phyloP scores from a whole-genome alignment of 805 yeast genomes.

The Phaffomyces opuntiae region DNA sequence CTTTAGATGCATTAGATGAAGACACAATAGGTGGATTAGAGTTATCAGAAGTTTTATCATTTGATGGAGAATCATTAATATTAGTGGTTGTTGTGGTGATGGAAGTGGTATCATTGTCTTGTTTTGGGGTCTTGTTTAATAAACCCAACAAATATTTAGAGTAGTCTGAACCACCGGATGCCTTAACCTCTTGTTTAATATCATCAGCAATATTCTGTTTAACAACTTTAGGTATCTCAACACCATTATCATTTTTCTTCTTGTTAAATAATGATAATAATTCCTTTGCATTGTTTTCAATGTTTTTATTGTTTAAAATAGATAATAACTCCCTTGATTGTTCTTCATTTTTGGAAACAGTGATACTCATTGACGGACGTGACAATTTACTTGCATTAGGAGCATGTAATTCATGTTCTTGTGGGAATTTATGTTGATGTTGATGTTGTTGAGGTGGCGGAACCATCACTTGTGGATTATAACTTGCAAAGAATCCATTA shows the following conservation, averaged over 20 bases:
- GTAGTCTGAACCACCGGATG: constrained; percentile 6
- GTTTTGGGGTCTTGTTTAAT: constrained; percentile 13
- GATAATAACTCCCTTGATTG: constrained; percentile 38
- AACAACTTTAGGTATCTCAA: background rate
- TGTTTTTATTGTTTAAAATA: constrained; percentile 26
- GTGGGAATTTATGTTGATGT: constrained; percentile 12
- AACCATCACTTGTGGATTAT: constrained; percentile 2
- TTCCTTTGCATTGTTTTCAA: constrained; percentile 9
- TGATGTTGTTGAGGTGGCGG: constrained; percentile 2
- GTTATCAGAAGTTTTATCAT: background rate
- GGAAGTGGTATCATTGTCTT: background rate
- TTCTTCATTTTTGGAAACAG: constrained; percentile 20
- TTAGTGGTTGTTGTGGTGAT: no score
- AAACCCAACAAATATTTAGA: constrained; percentile 16
- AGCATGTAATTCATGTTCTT: constrained; percentile 12
- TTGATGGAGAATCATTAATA: no score
- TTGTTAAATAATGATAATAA: constrained; percentile 10
- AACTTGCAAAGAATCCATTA: constrained; percentile 5
- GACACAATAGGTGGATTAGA: background rate
- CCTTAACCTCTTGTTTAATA: background rate
- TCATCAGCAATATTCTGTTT: background rate
- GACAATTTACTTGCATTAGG: constrained; percentile 35
- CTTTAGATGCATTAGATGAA: constrained; percentile 11
- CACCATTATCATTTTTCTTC: background rate
- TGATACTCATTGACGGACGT: constrained; percentile 27